Evolutionary conservation across 805 yeast species (phyloP).

Genomic region (Lachancea nothofagi): DNA sequence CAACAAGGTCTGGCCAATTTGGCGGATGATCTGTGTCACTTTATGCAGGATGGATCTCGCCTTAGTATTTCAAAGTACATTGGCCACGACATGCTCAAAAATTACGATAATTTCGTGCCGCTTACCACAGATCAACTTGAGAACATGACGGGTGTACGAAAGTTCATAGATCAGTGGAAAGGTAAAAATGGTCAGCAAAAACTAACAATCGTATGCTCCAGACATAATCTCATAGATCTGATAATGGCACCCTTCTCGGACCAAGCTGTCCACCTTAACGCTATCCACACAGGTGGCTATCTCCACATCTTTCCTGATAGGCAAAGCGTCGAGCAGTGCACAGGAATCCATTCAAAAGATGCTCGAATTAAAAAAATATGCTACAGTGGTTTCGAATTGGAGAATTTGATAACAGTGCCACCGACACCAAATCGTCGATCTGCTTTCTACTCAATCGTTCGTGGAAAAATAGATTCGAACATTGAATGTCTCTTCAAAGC

Average conservation of each 20-base stretch:
- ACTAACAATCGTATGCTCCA: conserved; percentile 24
- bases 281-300: conserved; percentile 17
- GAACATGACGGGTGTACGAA: conserved; percentile 19
- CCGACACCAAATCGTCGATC: not conserved
- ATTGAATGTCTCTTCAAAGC: conserved; percentile 26
- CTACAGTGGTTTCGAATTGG: conserved; percentile 31
- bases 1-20: conserved; percentile 12
- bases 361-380: conserved; percentile 16
- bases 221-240: conserved; percentile 29
- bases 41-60: conserved; percentile 8
- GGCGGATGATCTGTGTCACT: conserved; percentile 11
- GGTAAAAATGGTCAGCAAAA: conserved; percentile 4
- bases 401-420: conserved; percentile 19
- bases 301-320: conserved; percentile 21
- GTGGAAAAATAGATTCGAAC: conserved; percentile 17
- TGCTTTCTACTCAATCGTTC: conserved; percentile 24
- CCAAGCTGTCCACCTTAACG: conserved; percentile 13
- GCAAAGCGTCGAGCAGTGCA: conserved; percentile 2
- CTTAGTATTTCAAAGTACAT: conserved; percentile 15
- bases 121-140: conserved; percentile 20
- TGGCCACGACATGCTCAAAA: conserved; percentile 22
- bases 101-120: conserved; percentile 18
- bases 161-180: conserved; percentile 16
- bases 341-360: conserved; percentile 15
- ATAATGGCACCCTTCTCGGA: conserved; percentile 23